phyloP scores from a whole-genome alignment of 2,329 filamentous ascomycete species.

The Fusarium sp. region DNA sequence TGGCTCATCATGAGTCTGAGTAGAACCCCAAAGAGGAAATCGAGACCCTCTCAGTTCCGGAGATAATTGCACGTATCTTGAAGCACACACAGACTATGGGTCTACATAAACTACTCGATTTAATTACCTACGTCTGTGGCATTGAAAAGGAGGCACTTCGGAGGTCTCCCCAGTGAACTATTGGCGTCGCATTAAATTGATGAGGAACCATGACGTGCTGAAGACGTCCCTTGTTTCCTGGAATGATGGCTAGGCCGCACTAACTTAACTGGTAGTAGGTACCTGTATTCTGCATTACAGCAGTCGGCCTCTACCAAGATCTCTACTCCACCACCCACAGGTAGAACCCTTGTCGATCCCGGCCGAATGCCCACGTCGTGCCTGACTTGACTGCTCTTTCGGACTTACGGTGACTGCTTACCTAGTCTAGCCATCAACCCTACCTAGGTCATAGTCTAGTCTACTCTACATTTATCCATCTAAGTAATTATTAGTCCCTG shows the following conservation, averaged over 20 bases:
- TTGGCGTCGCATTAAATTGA: constrained; percentile 21
- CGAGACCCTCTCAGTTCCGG: constrained; percentile 5
- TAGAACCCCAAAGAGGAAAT: constrained; percentile 20
- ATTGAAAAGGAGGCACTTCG: neutral
- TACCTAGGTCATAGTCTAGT: constrained; percentile 1
- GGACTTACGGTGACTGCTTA: constrained; percentile 26
- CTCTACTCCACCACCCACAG: constrained; percentile 38
- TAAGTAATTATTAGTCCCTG: neutral
- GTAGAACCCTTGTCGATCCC: constrained; percentile 42
- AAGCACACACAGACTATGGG: neutral
- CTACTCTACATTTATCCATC: constrained; percentile 1
- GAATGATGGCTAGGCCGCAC: constrained; percentile 10
- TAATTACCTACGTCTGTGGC: neutral
- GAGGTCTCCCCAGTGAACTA: neutral
- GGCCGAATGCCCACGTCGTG: constrained; percentile 45
- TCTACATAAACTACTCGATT: neutral
- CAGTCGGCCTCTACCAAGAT: constrained; percentile 21
- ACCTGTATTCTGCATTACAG: neutral
- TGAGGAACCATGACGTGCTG: constrained; percentile 31
- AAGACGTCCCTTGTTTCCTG: constrained; percentile 27
- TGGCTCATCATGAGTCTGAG: constrained; percentile 4
- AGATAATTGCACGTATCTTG: neutral
- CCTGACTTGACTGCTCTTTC: constrained; percentile 44
- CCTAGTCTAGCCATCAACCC: constrained; percentile 2
- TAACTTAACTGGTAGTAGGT: neutral